Evolutionary conservation across 2,329 filamentous ascomycete species (phyloP).

Genomic region (Meredithiella fracta): DNA sequence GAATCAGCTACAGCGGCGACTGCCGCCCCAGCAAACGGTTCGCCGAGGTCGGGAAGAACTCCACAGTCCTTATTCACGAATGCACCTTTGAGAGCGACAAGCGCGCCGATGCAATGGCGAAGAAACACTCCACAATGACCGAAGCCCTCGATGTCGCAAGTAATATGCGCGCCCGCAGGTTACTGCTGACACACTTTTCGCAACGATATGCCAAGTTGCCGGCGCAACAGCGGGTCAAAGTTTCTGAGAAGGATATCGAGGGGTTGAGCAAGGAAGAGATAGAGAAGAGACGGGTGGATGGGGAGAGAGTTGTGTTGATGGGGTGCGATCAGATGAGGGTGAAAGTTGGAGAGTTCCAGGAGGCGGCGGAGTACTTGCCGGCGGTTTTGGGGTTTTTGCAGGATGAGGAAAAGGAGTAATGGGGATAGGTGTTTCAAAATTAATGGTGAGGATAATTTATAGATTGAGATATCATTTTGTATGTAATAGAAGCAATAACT

Average conservation of each 20-base stretch:
- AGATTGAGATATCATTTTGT: no score
- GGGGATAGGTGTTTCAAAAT: neutral
- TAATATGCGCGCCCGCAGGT: slow-evolving; percentile 61
- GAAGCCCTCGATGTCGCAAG: slow-evolving; percentile 69
- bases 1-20: slow-evolving; percentile 85
- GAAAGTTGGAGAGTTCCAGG: slow-evolving; percentile 50
- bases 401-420: slow-evolving; percentile 17
- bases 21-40: slow-evolving; percentile 66
- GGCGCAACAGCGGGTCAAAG: slow-evolving; percentile 27
- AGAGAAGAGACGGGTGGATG: slow-evolving; percentile 27
- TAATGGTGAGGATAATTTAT: neutral
- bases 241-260: slow-evolving; percentile 18
- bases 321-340: slow-evolving; percentile 70
- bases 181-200: slow-evolving; percentile 85
- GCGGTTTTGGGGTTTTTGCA: slow-evolving; percentile 38
- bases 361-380: slow-evolving; percentile 45
- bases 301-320: slow-evolving; percentile 43
- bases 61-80: slow-evolving; percentile 83
- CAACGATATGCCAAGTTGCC: slow-evolving; percentile 77
- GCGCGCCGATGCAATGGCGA: slow-evolving; percentile 57
- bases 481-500: no score
- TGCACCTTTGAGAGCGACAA: slow-evolving; percentile 90
- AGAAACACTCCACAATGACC: slow-evolving; percentile 77
- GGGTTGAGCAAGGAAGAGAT: slow-evolving; percentile 17
- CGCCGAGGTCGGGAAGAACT: slow-evolving; percentile 49